phyloP scores from a whole-genome alignment of 768 basidiomycete genomes.

The Lentinula boryana region DNA sequence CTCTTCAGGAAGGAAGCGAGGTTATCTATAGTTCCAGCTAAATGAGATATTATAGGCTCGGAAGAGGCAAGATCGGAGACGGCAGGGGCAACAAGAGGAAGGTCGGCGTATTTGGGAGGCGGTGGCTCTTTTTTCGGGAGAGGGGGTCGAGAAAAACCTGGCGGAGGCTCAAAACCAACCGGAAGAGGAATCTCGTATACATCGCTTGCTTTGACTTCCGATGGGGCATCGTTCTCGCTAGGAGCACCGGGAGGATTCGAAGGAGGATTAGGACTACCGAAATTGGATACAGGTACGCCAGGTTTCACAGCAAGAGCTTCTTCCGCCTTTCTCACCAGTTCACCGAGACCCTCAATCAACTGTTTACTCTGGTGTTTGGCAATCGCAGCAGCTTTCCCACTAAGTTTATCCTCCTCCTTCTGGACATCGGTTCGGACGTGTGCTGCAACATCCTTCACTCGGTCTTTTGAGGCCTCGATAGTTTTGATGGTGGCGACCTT shows the following conservation, averaged over 20 bases:
- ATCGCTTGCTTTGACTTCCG: constrained; percentile 11
- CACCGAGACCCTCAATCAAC: constrained; percentile 59
- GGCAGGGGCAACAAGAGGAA: constrained; percentile 79
- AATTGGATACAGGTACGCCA: constrained; percentile 17
- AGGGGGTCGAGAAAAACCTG: constrained; percentile 69
- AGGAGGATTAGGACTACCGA: constrained; percentile 13
- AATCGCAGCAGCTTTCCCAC: constrained; percentile 34
- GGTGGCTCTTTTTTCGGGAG: constrained; percentile 39
- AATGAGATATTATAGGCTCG: constrained; percentile 90
- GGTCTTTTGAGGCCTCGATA: constrained; percentile 37
- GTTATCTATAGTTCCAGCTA: constrained; percentile 89
- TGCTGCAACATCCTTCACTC: constrained; percentile 34
- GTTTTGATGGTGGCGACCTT: constrained; percentile 33
- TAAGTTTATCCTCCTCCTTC: constrained; percentile 25
- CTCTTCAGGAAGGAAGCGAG: constrained; percentile 79
- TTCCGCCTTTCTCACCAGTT: constrained; percentile 69
- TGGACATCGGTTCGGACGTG: constrained; percentile 45
- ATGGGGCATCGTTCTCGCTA: background rate
- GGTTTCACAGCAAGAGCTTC: constrained; percentile 52
- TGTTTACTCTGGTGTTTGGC: constrained; percentile 39
- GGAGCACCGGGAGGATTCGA: constrained; percentile 3
- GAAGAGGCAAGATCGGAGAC: constrained; percentile 66
- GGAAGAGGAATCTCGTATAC: constrained; percentile 75
- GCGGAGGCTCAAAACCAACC: constrained; percentile 92
- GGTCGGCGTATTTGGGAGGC: constrained; percentile 23